Evolutionary conservation across 306 rosid species (phyloP).

Genomic region (Acacia crassicarpa): DNA sequence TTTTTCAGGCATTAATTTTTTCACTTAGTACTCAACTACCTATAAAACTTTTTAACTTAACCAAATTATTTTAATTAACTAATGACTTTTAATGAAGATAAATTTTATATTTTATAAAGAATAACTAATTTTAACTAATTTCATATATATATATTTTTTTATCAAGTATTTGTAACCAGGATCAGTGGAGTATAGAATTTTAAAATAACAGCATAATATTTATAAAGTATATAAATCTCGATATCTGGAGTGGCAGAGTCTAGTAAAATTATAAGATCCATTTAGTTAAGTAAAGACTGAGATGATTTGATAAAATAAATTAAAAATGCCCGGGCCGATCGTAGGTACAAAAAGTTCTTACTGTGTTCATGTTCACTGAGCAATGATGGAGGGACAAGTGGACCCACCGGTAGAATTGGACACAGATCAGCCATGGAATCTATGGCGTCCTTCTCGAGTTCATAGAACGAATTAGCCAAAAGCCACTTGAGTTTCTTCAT

Average conservation of each 20-base stretch:
- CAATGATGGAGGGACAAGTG: conserved; percentile 43
- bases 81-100: too few species aligned
- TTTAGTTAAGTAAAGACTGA: too few species aligned
- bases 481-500: conserved; percentile 49
- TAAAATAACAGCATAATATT: too few species aligned
- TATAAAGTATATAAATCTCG: background rate
- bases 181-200: too few species aligned
- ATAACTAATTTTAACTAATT: too few species aligned
- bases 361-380: conserved; percentile 9
- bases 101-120: too few species aligned
- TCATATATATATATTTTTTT: too few species aligned
- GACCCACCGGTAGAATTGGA: conserved; percentile 43
- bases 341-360: background rate
- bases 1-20: too few species aligned
- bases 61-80: too few species aligned
- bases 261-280: background rate
- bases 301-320: background rate
- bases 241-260: background rate
- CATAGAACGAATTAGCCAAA: conserved; percentile 43
- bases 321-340: background rate
- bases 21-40: too few species aligned
- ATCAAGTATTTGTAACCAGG: too few species aligned
- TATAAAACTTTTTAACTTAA: too few species aligned
- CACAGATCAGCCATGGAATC: conserved; percentile 39
- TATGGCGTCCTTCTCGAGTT: conserved; percentile 46